phyloP scores from a whole-genome alignment of 73 alveolate genomes.

The Uronychia setigera region DNA sequence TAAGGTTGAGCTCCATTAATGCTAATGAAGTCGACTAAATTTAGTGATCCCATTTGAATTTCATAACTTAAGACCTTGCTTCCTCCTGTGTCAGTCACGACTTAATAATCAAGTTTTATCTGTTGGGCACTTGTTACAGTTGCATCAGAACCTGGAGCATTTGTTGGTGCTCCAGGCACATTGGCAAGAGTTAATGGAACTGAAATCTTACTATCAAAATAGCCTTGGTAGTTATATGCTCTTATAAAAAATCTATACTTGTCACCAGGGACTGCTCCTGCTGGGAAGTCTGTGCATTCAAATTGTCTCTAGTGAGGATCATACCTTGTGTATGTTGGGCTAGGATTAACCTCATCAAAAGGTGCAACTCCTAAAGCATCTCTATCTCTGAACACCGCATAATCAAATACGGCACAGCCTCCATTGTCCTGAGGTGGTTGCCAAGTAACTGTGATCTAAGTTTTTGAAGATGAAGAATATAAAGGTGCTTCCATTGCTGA shows the following conservation, averaged over 20 bases:
- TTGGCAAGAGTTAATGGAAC: constrained; percentile 53
- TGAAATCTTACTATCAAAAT: constrained; percentile 4
- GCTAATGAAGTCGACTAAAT: constrained; percentile 21
- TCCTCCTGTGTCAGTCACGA: constrained; percentile 47
- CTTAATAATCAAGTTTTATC: constrained; percentile 32
- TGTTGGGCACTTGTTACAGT: constrained; percentile 34
- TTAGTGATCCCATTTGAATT: constrained; percentile 29
- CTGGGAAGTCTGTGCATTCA: constrained; percentile 61
- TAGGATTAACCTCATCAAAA: constrained; percentile 57
- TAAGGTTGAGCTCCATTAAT: constrained; percentile 36
- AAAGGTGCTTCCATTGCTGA: constrained; percentile 15
- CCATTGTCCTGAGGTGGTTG: constrained; percentile 38
- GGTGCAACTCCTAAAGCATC: constrained; percentile 52
- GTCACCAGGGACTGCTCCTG: constrained; percentile 37
- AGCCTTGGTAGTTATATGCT: constrained; percentile 50
- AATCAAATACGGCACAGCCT: constrained; percentile 61
- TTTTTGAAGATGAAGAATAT: constrained; percentile 23
- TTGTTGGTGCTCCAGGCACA: constrained; percentile 52
- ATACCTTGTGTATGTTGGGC: constrained; percentile 38
- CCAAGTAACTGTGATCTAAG: constrained; percentile 57
- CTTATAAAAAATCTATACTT: constrained; percentile 36
- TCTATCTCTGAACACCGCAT: constrained; percentile 58
- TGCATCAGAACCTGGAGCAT: constrained; percentile 47
- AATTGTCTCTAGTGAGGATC: constrained; percentile 51
- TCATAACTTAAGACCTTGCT: constrained; percentile 48